A percentile compares a stretch with the other conserved stretches of the same genome.
Conservation (phyloP, 768 basidiomycete species). For the Tulasnella sp. region DNA sequence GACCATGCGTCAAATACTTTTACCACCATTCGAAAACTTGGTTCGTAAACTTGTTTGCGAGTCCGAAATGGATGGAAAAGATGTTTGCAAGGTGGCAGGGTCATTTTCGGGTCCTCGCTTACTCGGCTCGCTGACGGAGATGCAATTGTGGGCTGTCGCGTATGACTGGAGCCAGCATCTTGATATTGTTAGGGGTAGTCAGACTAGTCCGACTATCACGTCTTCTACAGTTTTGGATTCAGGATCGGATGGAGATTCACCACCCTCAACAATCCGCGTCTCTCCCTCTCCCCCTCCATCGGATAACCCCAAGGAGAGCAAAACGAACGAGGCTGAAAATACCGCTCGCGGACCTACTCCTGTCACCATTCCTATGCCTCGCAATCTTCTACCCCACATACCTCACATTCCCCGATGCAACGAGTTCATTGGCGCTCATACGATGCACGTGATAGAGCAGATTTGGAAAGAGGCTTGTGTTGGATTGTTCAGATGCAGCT, state of each 20-base stretch:
- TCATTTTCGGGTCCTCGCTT: neutral
- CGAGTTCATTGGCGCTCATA: slow-evolving; percentile 6
- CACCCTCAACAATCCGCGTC: neutral
- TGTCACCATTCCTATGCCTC: slow-evolving; percentile 5
- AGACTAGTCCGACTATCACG: slow-evolving; percentile 10
- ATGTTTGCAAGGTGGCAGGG: slow-evolving; percentile 1
- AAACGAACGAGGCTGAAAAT: neutral
- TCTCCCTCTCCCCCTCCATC: slow-evolving; percentile 2
- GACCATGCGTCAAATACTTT: slow-evolving; percentile 6
- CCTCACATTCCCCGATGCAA: slow-evolving; percentile 6
- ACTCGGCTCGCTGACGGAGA: slow-evolving; percentile 3
- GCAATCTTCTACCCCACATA: no score
- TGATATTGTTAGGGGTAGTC: neutral
- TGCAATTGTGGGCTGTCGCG: slow-evolving; percentile 11
- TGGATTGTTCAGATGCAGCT: slow-evolving; percentile 14
- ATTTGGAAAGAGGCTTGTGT: slow-evolving; percentile 9
- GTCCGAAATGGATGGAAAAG: slow-evolving; percentile 1
- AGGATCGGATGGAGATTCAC: neutral
- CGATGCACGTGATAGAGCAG: neutral
- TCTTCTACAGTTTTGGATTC: neutral
- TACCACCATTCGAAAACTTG: slow-evolving; percentile 12
- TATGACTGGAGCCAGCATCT: slow-evolving; percentile 3
- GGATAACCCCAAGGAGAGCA: neutral
- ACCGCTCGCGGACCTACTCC: neutral
- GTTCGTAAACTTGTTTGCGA: slow-evolving; percentile 6